Base-by-base conservation (phyloP, 805 yeast genomes). In the Saturnispora mendoncae region DNA sequence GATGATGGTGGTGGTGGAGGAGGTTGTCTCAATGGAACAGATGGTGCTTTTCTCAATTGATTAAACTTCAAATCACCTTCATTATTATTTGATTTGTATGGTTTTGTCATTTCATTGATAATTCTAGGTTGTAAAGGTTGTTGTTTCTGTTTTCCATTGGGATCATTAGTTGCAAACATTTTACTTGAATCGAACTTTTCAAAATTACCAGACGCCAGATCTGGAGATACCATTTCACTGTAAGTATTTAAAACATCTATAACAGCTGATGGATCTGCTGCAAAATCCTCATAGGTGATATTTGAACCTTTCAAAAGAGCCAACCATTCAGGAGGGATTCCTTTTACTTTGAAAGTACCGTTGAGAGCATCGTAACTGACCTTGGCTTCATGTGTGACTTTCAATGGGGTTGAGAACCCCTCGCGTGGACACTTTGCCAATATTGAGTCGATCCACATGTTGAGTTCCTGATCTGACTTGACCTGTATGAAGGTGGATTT, bases 331-430 rank as follows among this genome's bases (percentile, higher is more conserved):
- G 74, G 76, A 1, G 80, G 79, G n/a, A 57, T 55, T 20, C 61
- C 61, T 41, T 73, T 65, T 6, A 75, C 76, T 15, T 74, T 70
- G 50, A 73, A 71, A 41, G 68, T 69, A 15, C 80, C 80, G 51
- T 71, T 72, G 23, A 83, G 79, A 4, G 92, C 90, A 57, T 84
- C 94, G 53, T 80, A 83, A 1, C 88, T 88, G 20, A 84, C 90
- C 58, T 84, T 92, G 14, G 88, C 96, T 55, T 80, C 84, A 58
- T 94, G 98, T 9, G 95, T 86, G 60, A 90, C 90, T 60, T 90
- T 88, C 14, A 90, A 84, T 6, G 99, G 99, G 30, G 79, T 80
- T 3, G 97, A 87, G 9, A 92, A 96, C 3, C 70, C 63, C 36
- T 55, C 66, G 51, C 55, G 64, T 1, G 88, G 88, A 51, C 86